Base-by-base conservation (phyloP, 1,284 basidiomycete species). In the Irpex sp. region DNA sequence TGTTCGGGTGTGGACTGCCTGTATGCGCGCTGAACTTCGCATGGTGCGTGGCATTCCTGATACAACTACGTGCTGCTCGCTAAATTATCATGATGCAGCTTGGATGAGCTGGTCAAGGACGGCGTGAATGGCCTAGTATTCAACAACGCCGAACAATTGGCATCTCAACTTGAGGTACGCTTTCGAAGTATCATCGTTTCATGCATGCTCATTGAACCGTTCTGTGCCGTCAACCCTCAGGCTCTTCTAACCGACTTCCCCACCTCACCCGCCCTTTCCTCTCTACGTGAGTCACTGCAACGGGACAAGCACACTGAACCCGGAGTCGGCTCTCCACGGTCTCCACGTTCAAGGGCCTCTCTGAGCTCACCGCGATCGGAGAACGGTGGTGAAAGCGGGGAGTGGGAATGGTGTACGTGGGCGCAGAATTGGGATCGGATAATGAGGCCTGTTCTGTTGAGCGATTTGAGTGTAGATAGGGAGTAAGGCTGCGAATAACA, bases 1-100 rank as follows among this genome's bases (percentile, higher is more conserved):
- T 99, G 97, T 97, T 99, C 76, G 97, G 97, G 0, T 98, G 96
- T 69, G 91, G 88, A 1, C 79, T 98, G 59, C 96, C 96, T 0
- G 97, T 98, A 3, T 92, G 96, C 66, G 96, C 97, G 0, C 81
- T 96, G 6, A 82, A 89, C 52, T 99, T 98, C 73, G 79, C 82
- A 47, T 97, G 92, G 94, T 94, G 67, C 38, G 86, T 68, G 36
- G 13, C n/a, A 52, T 52, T 9, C 8, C 49, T 17, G 49, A 9
- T 52, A 1, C n/a, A 55, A 56, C 58, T 62, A 36, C 38, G 54
- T 37, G 37, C 19, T 15, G 31, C 47, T 26, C 52, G 40, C 19
- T 61, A 56, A 7, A 38, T 60, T 36, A 48, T 56, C 40, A n/a
- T n/a, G n/a, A 65, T 47, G 55, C 19, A 95, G 96, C 74, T 80